A percentile compares a stretch with the other conserved stretches of the same genome.
Evolutionary conservation across 345 rosid species (phyloP).

Genomic region (Euphorbia tirucalli): DNA sequence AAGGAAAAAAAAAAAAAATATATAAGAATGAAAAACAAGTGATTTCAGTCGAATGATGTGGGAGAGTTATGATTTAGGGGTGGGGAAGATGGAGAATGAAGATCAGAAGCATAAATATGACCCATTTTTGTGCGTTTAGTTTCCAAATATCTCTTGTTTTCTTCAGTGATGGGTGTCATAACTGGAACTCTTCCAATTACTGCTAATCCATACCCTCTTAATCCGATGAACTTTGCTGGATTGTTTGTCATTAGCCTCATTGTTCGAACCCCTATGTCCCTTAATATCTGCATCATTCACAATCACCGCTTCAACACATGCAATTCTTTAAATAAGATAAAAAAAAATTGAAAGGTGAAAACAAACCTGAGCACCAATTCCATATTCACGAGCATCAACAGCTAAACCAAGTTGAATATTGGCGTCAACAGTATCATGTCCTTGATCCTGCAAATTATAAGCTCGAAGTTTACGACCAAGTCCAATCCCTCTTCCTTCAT

Average conservation of each 20-base stretch:
- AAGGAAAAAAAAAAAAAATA: no score
- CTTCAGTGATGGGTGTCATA: conserved; percentile 75
- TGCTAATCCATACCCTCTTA: conserved; percentile 81
- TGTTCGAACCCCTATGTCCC: conserved; percentile 73
- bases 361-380: conserved; percentile 88
- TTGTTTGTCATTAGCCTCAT: conserved; percentile 92
- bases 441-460: conserved; percentile 81
- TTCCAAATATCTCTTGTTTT: conserved; percentile 79
- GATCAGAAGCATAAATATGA: conserved; percentile 74
- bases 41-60: no score
- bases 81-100: conserved; percentile 41
- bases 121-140: conserved; percentile 83
- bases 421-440: conserved; percentile 90
- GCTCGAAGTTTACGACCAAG: conserved; percentile 83
- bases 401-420: conserved; percentile 81
- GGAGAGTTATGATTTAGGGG: no score
- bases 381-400: conserved; percentile 81
- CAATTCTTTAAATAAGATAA: no score
- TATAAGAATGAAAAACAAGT: neutral
- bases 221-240: conserved; percentile 81
- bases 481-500: conserved; percentile 92
- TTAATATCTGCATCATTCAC: conserved; percentile 49
- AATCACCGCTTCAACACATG: no score
- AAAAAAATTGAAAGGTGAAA: neutral
- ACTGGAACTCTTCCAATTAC: conserved; percentile 79